A percentile compares a stretch with the other conserved stretches of the same genome.
phyloP scores from a whole-genome alignment of 345 rosid species.

The Pseudoturritis turrita region DNA sequence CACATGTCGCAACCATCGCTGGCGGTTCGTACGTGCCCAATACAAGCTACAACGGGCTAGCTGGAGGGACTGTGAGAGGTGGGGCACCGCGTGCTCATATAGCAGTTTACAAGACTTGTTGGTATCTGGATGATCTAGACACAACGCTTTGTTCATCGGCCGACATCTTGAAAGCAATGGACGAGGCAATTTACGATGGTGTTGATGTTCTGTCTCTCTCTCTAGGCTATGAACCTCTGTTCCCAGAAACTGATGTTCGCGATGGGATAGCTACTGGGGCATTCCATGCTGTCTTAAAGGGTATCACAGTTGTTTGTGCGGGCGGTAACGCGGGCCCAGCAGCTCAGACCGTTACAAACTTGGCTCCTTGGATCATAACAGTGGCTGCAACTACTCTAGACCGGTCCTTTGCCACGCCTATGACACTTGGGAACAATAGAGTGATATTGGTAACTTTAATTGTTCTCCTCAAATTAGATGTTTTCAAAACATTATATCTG shows the following conservation, averaged over 20 bases:
- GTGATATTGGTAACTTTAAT: conserved; percentile 26
- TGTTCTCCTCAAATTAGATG: neutral
- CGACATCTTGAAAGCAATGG: conserved; percentile 48
- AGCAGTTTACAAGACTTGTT: conserved; percentile 53
- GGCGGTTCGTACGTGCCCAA: conserved; percentile 39
- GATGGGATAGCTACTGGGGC: conserved; percentile 37
- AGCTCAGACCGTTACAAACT: conserved; percentile 39
- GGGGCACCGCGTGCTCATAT: conserved; percentile 43
- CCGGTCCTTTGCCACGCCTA: conserved; percentile 41
- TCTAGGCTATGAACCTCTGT: conserved; percentile 31
- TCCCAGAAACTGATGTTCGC: conserved; percentile 28
- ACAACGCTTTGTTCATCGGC: conserved; percentile 26
- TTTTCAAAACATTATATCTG: neutral
- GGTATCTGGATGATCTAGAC: conserved; percentile 22
- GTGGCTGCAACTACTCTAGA: conserved; percentile 52
- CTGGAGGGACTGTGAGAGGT: conserved; percentile 38
- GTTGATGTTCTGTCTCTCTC: conserved; percentile 49
- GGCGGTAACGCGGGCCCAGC: conserved; percentile 36
- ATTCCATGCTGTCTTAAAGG: conserved; percentile 43
- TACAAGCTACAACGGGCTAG: conserved; percentile 42
- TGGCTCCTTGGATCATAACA: conserved; percentile 48
- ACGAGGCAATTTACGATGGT: conserved; percentile 52
- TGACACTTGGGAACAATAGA: conserved; percentile 34
- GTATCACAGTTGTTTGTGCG: conserved; percentile 35
- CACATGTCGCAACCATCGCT: conserved; percentile 43